Conservation (phyloP, 2,329 filamentous ascomycete species). For the Fusarium humuli region DNA sequence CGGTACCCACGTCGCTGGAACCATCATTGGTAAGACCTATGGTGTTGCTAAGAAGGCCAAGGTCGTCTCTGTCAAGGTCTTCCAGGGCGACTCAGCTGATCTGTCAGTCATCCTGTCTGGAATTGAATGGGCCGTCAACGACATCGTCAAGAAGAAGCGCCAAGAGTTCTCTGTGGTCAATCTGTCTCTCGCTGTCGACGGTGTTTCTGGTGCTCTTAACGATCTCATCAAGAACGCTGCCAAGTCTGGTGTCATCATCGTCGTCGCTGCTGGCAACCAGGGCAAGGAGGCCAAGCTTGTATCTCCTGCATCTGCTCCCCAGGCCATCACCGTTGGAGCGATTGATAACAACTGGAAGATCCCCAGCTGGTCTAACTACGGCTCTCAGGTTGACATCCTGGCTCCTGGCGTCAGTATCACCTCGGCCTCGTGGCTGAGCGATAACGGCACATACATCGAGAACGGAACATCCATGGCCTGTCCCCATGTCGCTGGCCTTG, state of each 20-base stretch:
- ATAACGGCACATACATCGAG: conserved; percentile 58
- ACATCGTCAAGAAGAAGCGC: conserved; percentile 56
- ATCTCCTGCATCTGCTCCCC: conserved; percentile 49
- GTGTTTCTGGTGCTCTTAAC: conserved; percentile 59
- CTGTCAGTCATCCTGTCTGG: conserved; percentile 51
- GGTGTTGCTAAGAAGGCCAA: conserved; percentile 59
- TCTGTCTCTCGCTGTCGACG: conserved; percentile 64
- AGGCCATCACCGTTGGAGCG: conserved; percentile 51
- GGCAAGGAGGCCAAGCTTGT: conserved; percentile 42
- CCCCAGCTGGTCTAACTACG: conserved; percentile 64
- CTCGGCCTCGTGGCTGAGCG: conserved; percentile 60
- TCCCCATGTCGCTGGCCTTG: conserved; percentile 71
- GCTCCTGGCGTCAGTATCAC: conserved; percentile 61
- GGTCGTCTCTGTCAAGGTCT: conserved; percentile 61
- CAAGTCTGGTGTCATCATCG: conserved; percentile 60
- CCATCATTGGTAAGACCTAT: conserved; percentile 51
- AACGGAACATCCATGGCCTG: conserved; percentile 73
- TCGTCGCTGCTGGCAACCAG: conserved; percentile 67
- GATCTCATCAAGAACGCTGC: conserved; percentile 60
- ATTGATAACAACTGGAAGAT: conserved; percentile 54
- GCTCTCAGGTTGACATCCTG: conserved; percentile 60
- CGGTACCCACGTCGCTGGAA: conserved; percentile 57
- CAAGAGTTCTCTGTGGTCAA: conserved; percentile 61
- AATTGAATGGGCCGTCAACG: conserved; percentile 57
- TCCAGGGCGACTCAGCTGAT: conserved; percentile 48